phyloP scores from a whole-genome alignment of 129 eudicot species.

The Artemisia argyi region DNA sequence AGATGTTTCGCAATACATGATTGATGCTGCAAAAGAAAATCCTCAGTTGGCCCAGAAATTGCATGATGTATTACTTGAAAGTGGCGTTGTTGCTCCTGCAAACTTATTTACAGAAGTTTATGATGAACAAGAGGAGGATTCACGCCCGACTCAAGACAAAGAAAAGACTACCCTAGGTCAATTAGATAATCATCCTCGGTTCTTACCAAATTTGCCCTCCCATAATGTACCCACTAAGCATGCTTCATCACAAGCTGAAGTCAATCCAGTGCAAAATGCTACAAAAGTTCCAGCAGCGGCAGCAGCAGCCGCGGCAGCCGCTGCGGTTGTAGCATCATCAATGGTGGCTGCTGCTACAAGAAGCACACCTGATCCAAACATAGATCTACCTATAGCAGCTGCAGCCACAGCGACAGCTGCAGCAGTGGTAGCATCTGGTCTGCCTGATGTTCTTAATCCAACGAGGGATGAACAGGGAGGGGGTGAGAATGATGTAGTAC shows the following conservation, averaged over 20 bases:
- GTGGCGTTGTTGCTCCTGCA: slow-evolving; percentile 96
- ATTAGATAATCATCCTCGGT: slow-evolving; percentile 38
- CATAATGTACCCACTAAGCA: slow-evolving; percentile 33
- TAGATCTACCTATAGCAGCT: slow-evolving; percentile 81
- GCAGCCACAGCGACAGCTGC: slow-evolving; percentile 88
- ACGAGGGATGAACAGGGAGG: slow-evolving; percentile 42
- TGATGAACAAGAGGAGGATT: slow-evolving; percentile 38
- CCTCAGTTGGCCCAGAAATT: slow-evolving; percentile 94
- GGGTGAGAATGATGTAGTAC: slow-evolving; percentile 33
- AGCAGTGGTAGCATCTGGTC: slow-evolving; percentile 49
- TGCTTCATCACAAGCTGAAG: slow-evolving; percentile 41
- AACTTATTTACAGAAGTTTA: slow-evolving; percentile 71
- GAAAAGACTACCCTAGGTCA: slow-evolving; percentile 32
- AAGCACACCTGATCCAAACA: slow-evolving; percentile 39
- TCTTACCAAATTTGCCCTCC: slow-evolving; percentile 63
- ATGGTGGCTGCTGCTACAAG: slow-evolving; percentile 77
- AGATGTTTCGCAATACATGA: slow-evolving; percentile 97
- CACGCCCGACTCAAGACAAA: slow-evolving; percentile 27
- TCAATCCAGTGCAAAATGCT: slow-evolving; percentile 26
- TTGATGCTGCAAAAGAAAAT: slow-evolving; percentile 95
- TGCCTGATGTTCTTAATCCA: slow-evolving; percentile 27
- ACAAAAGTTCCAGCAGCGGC: slow-evolving; percentile 79
- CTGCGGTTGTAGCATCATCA: slow-evolving; percentile 92
- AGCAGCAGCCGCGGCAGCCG: slow-evolving; percentile 80
- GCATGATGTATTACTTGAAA: slow-evolving; percentile 88